phyloP scores from a whole-genome alignment of 371 early-diverging fungal species.

The Actinomucor elegans region DNA sequence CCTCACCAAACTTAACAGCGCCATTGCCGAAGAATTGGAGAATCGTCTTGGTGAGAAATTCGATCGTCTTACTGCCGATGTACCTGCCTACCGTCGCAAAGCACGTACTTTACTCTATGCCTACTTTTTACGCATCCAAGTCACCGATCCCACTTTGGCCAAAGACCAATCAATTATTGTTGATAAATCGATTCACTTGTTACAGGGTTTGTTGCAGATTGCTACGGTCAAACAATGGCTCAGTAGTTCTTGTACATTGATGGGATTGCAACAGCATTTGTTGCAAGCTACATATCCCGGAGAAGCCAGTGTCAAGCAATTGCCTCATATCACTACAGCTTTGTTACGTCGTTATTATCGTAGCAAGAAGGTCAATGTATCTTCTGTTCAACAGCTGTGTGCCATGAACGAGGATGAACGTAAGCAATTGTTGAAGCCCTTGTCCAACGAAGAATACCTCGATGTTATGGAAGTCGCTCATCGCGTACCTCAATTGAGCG shows the following conservation, averaged over 20 bases:
- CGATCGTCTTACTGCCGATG: slow-evolving; percentile 28
- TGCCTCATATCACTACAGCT: slow-evolving; percentile 70
- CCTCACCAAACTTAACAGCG: slow-evolving; percentile 48
- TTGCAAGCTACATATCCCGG: slow-evolving; percentile 79
- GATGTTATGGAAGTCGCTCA: slow-evolving; percentile 73
- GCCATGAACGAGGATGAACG: slow-evolving; percentile 66
- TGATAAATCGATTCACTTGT: slow-evolving; percentile 67
- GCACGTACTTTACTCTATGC: slow-evolving; percentile 80
- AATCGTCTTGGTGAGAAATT: slow-evolving; percentile 59
- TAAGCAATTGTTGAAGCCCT: slow-evolving; percentile 55
- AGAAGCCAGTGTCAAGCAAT: slow-evolving; percentile 79
- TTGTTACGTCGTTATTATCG: slow-evolving; percentile 36
- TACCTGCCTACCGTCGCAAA: slow-evolving; percentile 62
- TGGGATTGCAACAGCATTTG: slow-evolving; percentile 79
- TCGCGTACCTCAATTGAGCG: slow-evolving; percentile 71
- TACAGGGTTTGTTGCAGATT: slow-evolving; percentile 87
- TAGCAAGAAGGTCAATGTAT: slow-evolving; percentile 30
- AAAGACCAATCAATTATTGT: slow-evolving; percentile 76
- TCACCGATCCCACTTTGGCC: slow-evolving; percentile 23
- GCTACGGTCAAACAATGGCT: slow-evolving; percentile 86
- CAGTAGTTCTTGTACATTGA: slow-evolving; percentile 51
- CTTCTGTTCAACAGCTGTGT: slow-evolving; percentile 64
- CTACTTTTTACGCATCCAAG: slow-evolving; percentile 78
- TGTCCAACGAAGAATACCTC: slow-evolving; percentile 60
- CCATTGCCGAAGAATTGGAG: slow-evolving; percentile 62